A percentile compares a stretch with the other conserved stretches of the same genome.
These are phyloP conservation scores for Sugiyamaella mastotermitis DNA, from an alignment of 805 yeast genomes.

Conservation along the genomic window DNA sequence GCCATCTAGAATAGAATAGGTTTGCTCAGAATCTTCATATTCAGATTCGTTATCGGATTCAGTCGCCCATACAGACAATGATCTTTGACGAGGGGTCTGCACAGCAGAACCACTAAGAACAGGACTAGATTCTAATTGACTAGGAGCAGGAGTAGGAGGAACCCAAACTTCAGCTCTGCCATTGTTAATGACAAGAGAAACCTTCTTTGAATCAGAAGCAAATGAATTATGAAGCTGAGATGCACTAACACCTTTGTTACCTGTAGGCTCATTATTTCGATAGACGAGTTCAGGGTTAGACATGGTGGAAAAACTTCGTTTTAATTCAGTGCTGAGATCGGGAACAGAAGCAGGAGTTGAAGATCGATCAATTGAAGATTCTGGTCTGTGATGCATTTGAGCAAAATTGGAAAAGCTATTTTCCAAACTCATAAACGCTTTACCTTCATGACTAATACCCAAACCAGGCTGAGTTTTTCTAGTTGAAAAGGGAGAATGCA, in stretches of 20 bases:
- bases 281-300: slow-evolving; percentile 3
- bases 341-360: slow-evolving; percentile 6
- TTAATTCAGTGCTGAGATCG: slow-evolving; percentile 1
- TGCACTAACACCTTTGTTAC: neutral
- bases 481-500: slow-evolving; percentile 3
- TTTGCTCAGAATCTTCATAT: slow-evolving; percentile 16
- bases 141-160: neutral
- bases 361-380: neutral
- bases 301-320: slow-evolving; percentile 7
- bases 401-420: neutral
- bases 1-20: slow-evolving; percentile 5
- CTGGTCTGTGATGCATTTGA: neutral
- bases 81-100: neutral
- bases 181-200: slow-evolving; percentile 6
- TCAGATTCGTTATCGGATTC: slow-evolving; percentile 17
- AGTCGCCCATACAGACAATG: slow-evolving; percentile 5
- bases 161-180: slow-evolving; percentile 9
- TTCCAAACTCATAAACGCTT: neutral
- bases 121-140: neutral
- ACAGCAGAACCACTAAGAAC: neutral
- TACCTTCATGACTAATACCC: neutral
- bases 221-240: neutral
- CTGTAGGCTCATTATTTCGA: neutral
- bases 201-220: neutral
- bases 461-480: neutral